Percentiles rank a stretch among this genome's conserved stretches.
Conservation (phyloP, 1,284 basidiomycete species). For the Sphaerobolus stellatus region DNA sequence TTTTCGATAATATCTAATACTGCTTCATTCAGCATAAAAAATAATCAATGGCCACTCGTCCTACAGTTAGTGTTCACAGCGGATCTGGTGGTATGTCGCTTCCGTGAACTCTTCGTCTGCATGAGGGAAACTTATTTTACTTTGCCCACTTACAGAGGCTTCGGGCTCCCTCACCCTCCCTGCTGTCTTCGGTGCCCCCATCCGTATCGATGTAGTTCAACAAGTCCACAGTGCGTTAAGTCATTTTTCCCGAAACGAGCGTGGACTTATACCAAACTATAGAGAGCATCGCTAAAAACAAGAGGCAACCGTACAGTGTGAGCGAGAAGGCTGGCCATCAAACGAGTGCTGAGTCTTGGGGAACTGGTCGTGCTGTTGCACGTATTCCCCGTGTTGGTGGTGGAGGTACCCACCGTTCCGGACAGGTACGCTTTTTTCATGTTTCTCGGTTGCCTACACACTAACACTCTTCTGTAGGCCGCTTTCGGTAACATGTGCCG, state of each 20-base stretch:
- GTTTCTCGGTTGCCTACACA: background rate
- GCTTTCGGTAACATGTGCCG: constrained; percentile 99
- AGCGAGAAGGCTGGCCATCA: constrained; percentile 98
- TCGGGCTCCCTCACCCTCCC: constrained; percentile 91
- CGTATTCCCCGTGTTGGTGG: constrained; percentile 99
- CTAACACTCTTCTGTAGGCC: constrained; percentile 52
- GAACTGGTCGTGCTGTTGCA: constrained; percentile 99
- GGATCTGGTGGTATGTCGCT: constrained; percentile 63
- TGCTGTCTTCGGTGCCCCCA: constrained; percentile 96
- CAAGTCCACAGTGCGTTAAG: constrained; percentile 93
- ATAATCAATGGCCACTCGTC: constrained; percentile 80
- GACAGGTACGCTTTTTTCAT: constrained; percentile 61
- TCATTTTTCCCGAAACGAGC: background rate
- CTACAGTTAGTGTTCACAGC: constrained; percentile 82
- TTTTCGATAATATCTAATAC: background rate
- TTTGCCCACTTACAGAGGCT: constrained; percentile 54
- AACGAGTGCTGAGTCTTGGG: constrained; percentile 99
- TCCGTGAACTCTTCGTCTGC: background rate
- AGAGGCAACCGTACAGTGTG: constrained; percentile 96
- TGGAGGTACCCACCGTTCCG: constrained; percentile 97
- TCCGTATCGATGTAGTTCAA: constrained; percentile 97
- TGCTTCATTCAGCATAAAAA: background rate
- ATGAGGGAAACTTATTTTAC: background rate
- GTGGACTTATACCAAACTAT: constrained; percentile 14
- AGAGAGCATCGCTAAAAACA: constrained; percentile 99